These are phyloP conservation scores for Venturia oleaginea DNA, from an alignment of 2,329 filamentous ascomycete genomes.

Conservation along the genomic window DNA sequence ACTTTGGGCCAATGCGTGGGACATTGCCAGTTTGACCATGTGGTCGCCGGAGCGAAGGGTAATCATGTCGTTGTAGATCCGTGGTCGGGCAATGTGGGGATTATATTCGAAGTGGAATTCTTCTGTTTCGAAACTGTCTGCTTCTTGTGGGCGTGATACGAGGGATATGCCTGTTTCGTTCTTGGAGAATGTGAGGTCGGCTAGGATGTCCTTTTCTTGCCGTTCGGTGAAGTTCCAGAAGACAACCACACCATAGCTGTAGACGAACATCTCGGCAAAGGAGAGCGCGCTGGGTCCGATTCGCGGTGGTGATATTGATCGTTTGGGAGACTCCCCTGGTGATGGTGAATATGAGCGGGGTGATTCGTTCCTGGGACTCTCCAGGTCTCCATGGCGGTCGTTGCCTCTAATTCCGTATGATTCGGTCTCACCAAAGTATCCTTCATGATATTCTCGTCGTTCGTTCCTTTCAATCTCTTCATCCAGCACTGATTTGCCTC, in stretches of 20 bases:
- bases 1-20: constrained; percentile 93
- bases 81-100: constrained; percentile 69
- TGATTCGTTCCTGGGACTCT: constrained; percentile 15
- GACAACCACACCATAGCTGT: constrained; percentile 92
- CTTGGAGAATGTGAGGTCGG: constrained; percentile 83
- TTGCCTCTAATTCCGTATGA: constrained; percentile 38
- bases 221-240: constrained; percentile 98
- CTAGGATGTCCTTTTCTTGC: constrained; percentile 93
- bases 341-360: neutral
- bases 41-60: constrained; percentile 89
- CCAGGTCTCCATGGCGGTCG: constrained; percentile 13
- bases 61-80: constrained; percentile 99
- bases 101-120: constrained; percentile 99
- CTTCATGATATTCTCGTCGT: constrained; percentile 77
- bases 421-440: constrained; percentile 72
- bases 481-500: constrained; percentile 85
- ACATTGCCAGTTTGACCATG: constrained; percentile 98
- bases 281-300: constrained; percentile 63
- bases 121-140: constrained; percentile 92
- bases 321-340: constrained; percentile 20
- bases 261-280: constrained; percentile 94
- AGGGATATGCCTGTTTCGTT: constrained; percentile 58
- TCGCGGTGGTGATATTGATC: constrained; percentile 29
- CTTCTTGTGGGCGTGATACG: constrained; percentile 68
- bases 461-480: constrained; percentile 95